A percentile compares a stretch with the other conserved stretches of the same genome.
Evolutionary conservation across 441 rosid species (phyloP).

Genomic region (Pelargonium exstipulatum): DNA sequence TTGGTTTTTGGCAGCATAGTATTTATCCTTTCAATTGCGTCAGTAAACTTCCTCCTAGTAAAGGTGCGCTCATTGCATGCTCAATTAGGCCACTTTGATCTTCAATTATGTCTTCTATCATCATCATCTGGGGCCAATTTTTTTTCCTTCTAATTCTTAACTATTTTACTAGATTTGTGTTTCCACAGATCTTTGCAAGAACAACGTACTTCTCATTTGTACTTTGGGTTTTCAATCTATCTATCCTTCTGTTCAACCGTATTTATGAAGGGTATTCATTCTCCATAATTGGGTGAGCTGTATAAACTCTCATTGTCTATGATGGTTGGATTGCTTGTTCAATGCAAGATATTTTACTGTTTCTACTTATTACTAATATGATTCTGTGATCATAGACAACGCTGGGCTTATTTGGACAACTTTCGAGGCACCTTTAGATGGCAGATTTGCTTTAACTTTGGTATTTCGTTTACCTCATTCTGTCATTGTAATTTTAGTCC

Average conservation of each 20-base stretch:
- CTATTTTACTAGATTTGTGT: conserved; percentile 33
- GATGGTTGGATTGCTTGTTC: conserved; percentile 11
- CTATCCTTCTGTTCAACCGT: conserved; percentile 74
- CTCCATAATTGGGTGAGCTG: conserved; percentile 71
- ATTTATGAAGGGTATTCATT: conserved; percentile 83
- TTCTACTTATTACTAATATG: conserved; percentile 9
- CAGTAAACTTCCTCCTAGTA: conserved; percentile 60
- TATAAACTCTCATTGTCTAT: conserved; percentile 9
- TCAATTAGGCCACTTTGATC: background rate
- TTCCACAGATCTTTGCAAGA: conserved; percentile 54
- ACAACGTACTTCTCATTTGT: conserved; percentile 46
- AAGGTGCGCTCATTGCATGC: conserved; percentile 43
- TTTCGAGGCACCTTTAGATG: conserved; percentile 85
- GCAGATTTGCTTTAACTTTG: conserved; percentile 96
- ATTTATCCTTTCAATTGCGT: conserved; percentile 57
- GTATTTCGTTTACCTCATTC: conserved; percentile 37
- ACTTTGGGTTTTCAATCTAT: conserved; percentile 70
- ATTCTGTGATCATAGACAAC: conserved; percentile 40
- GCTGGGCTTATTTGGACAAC: conserved; percentile 64
- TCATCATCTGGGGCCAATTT: background rate
- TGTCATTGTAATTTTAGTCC: background rate
- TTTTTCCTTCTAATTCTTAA: conserved; percentile 18
- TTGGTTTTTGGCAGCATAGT: conserved; percentile 38
- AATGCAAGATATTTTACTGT: conserved; percentile 6
- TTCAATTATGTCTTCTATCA: background rate